These are phyloP conservation scores for Clitopilus hobsonii DNA, from an alignment of 768 basidiomycete genomes.

Conservation along the genomic window DNA sequence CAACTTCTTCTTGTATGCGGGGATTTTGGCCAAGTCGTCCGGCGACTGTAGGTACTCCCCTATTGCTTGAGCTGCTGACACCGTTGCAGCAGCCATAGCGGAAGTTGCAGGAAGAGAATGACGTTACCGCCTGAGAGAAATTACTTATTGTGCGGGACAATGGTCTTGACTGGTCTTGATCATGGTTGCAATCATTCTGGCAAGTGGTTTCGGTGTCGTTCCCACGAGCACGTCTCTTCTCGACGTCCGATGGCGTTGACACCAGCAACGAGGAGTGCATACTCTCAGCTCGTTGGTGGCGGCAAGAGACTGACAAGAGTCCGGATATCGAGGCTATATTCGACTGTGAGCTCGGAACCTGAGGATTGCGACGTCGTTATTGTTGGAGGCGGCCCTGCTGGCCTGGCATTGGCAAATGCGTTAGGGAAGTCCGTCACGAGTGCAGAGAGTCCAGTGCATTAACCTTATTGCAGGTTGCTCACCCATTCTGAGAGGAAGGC, in stretches of 20 bases:
- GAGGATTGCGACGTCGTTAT: slow-evolving; percentile 84
- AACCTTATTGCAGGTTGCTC: slow-evolving; percentile 43
- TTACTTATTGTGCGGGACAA: neutral
- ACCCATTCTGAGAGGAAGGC: slow-evolving; percentile 39
- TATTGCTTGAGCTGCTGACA: slow-evolving; percentile 82
- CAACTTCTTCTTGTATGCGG: slow-evolving; percentile 86
- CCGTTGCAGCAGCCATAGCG: slow-evolving; percentile 44
- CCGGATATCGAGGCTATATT: neutral
- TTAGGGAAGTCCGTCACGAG: slow-evolving; percentile 52
- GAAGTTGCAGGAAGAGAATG: neutral
- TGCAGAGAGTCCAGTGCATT: neutral
- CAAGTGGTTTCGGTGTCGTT: neutral
- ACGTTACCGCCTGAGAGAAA: neutral
- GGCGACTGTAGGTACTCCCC: slow-evolving; percentile 91
- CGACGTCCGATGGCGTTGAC: neutral
- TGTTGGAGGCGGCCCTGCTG: slow-evolving; percentile 91
- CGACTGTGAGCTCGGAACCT: slow-evolving; percentile 8
- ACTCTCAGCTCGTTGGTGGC: neutral
- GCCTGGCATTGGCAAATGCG: slow-evolving; percentile 84
- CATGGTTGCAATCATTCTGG: too few species aligned
- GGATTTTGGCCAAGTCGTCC: slow-evolving; percentile 87
- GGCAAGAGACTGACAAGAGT: neutral
- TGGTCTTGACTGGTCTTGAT: neutral
- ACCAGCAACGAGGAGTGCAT: neutral
- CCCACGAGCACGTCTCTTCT: neutral